A percentile compares a stretch with the other conserved stretches of the same genome.
These are phyloP conservation scores for Hsuehochloa calcarea DNA, from an alignment of 176 grass and related monocot species.

Conservation along the genomic window DNA sequence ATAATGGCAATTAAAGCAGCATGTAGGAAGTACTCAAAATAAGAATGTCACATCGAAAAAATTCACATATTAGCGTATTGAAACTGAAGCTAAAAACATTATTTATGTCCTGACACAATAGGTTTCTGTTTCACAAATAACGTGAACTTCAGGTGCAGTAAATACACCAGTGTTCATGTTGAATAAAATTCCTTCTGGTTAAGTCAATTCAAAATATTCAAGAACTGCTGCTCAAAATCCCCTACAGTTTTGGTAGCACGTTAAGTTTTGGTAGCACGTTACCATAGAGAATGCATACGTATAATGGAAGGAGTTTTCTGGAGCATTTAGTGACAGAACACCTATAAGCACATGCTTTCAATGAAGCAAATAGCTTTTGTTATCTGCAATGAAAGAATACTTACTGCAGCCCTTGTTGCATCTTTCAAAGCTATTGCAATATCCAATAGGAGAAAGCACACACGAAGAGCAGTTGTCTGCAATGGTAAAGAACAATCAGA, in stretches of 20 bases:
- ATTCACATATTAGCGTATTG: not conserved
- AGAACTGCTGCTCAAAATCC: not conserved
- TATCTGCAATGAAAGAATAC: constrained; percentile 27
- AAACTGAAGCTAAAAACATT: not conserved
- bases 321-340: not conserved
- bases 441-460: constrained; percentile 89
- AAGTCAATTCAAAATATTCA: not conserved
- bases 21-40: not conserved
- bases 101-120: not conserved
- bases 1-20: not conserved
- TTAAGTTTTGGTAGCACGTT: not conserved
- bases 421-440: constrained; percentile 77
- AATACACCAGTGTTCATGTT: not conserved
- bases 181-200: not conserved
- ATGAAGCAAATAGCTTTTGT: not conserved
- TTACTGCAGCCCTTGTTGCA: constrained; percentile 72
- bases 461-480: constrained; percentile 86
- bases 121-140: not conserved
- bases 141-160: not conserved
- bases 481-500: constrained; percentile 34
- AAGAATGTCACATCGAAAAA: not conserved
- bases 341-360: not conserved
- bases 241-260: too few species aligned
- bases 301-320: not conserved
- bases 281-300: not conserved